Conservation (phyloP, 768 basidiomycete genomes). For the Scleroderma citrinum region DNA sequence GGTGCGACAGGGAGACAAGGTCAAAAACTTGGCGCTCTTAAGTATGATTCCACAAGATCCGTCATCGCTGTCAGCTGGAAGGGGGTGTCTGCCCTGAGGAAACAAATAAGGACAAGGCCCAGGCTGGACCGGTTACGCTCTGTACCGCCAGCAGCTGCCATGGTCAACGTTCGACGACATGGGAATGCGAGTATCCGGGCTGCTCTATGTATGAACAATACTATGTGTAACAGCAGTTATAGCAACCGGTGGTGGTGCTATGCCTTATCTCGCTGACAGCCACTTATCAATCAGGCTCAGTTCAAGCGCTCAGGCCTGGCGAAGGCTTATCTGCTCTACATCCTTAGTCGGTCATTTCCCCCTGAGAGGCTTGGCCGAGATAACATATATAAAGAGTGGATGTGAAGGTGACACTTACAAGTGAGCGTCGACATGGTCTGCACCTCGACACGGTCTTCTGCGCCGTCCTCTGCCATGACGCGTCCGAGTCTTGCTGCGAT, state of each 20-base stretch:
- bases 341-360: background rate
- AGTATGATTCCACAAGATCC: background rate
- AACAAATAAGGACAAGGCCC: background rate
- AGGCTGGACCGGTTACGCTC: background rate
- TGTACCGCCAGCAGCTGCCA: background rate
- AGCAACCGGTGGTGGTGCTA: too few relatives aligned
- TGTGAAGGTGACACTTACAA: background rate
- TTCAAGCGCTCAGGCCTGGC: background rate
- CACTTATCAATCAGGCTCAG: background rate
- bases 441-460: background rate
- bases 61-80: background rate
- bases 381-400: background rate
- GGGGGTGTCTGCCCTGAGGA: background rate
- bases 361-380: too few relatives aligned
- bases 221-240: background rate
- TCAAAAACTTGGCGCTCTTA: background rate
- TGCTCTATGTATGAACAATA: background rate
- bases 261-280: background rate
- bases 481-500: constrained; percentile 6
- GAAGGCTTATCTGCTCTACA: background rate
- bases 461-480: background rate
- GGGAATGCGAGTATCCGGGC: background rate
- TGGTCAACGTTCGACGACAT: background rate
- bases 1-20: background rate
- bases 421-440: background rate